Conservation (phyloP, 2,329 filamentous ascomycete species). For the Pseudonectria buxi region DNA sequence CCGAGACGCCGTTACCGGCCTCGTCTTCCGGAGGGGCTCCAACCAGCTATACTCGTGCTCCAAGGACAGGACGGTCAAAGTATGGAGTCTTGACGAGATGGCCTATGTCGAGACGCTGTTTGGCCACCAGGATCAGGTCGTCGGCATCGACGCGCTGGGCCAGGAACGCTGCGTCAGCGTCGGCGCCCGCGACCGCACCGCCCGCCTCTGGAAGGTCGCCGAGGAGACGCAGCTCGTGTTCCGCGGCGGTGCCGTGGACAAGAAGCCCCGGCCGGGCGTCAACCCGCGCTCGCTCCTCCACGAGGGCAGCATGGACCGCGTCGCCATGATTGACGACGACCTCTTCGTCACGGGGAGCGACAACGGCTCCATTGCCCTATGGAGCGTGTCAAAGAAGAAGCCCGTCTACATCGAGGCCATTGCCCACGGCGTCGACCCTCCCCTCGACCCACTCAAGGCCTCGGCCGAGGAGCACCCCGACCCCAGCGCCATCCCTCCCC, state of each 20-base stretch:
- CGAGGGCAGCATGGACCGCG: slow-evolving; percentile 84
- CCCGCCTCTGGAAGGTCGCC: slow-evolving; percentile 89
- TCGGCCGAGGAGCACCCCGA: slow-evolving; percentile 66
- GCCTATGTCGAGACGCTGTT: slow-evolving; percentile 95
- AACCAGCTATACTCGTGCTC: slow-evolving; percentile 91
- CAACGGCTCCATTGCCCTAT: slow-evolving; percentile 79
- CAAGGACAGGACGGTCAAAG: slow-evolving; percentile 87
- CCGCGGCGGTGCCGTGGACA: slow-evolving; percentile 66
- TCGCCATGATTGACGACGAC: slow-evolving; percentile 82
- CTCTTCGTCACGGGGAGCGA: slow-evolving; percentile 91
- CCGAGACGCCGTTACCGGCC: slow-evolving; percentile 74
- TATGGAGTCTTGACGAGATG: slow-evolving; percentile 87
- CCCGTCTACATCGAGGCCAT: slow-evolving; percentile 71
- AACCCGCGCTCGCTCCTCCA: slow-evolving; percentile 50
- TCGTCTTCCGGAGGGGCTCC: slow-evolving; percentile 79
- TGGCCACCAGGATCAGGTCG: slow-evolving; percentile 86
- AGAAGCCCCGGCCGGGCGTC: slow-evolving; percentile 37
- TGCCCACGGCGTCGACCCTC: slow-evolving; percentile 78
- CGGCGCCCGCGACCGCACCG: slow-evolving; percentile 84
- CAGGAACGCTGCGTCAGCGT: slow-evolving; percentile 88
- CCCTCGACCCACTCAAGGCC: slow-evolving; percentile 58
- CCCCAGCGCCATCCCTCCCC: slow-evolving; percentile 51
- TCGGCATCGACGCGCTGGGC: slow-evolving; percentile 74
- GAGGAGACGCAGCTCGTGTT: slow-evolving; percentile 96
- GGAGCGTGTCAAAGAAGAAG: slow-evolving; percentile 93